Evolutionary conservation across 495 filamentous ascomycete genomes (phyloP).

Genomic region (Extremus antarcticus): DNA sequence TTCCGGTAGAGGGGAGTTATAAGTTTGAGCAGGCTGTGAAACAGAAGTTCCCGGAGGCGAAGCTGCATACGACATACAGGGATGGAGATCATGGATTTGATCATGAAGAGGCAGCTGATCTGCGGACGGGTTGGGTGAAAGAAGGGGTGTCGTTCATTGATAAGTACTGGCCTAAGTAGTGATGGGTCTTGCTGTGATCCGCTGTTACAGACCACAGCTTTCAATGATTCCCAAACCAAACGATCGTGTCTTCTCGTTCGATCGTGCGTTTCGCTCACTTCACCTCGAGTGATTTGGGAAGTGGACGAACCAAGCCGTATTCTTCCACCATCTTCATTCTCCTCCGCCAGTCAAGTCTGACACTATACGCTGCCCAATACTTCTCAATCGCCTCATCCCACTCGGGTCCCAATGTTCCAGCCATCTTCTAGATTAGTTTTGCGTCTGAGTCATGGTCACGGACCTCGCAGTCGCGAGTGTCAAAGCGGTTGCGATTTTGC

Average conservation of each 20-base stretch:
- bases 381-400: not conserved
- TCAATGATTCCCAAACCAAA: no score
- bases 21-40: slow-evolving; percentile 13
- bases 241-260: no score
- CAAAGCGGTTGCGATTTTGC: no score
- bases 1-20: slow-evolving; percentile 11
- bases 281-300: no score
- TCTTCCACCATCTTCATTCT: not conserved
- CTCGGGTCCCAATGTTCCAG: not conserved
- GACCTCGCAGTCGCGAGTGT: no score
- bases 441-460: no score
- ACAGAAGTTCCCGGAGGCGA: not conserved
- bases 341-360: not conserved
- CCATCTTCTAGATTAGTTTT: no score
- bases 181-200: no score
- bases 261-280: no score
- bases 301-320: not conserved
- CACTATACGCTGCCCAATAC: not conserved
- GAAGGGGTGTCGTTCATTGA: slow-evolving; percentile 17
- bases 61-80: slow-evolving; percentile 5
- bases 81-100: slow-evolving; percentile 22
- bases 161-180: slow-evolving; percentile 1
- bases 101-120: slow-evolving; percentile 2
- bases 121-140: slow-evolving; percentile 16
- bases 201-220: no score